Conservation (phyloP, 2,329 filamentous ascomycete genomes). For the Aspergillus luchuensis region DNA sequence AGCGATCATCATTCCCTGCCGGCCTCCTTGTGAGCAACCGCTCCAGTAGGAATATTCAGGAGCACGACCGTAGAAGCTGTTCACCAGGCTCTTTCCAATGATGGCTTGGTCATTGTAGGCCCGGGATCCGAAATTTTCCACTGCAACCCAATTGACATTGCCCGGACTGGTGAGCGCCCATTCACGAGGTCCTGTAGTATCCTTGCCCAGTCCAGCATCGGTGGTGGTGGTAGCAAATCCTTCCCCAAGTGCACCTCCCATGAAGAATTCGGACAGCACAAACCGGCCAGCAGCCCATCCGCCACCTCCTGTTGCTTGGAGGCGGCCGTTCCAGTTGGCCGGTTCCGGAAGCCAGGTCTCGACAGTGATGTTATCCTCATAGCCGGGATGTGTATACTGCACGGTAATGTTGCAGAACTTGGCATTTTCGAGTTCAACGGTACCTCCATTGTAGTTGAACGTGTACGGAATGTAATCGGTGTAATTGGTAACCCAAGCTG, state of each 20-base stretch:
- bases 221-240: constrained; percentile 15
- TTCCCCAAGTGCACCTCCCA: constrained; percentile 14
- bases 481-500: constrained; percentile 19
- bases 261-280: constrained; percentile 14
- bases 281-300: constrained; percentile 29
- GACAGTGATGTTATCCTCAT: constrained; percentile 36
- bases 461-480: neutral
- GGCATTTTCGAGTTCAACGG: constrained; percentile 9
- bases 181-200: neutral
- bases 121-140: constrained; percentile 5
- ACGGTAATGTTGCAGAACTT: constrained; percentile 45
- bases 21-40: constrained; percentile 50
- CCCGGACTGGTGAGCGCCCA: constrained; percentile 16
- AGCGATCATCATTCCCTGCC: constrained; percentile 48
- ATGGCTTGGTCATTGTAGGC: constrained; percentile 12
- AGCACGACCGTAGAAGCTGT: constrained; percentile 34
- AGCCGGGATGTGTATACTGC: constrained; percentile 41
- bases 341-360: constrained; percentile 39
- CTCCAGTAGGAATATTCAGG: constrained; percentile 46
- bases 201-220: constrained; percentile 14
- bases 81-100: constrained; percentile 32
- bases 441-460: constrained; percentile 16
- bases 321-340: constrained; percentile 39
- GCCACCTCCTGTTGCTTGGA: constrained; percentile 45
- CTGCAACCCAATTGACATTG: constrained; percentile 1